Conservation (phyloP, 2,329 filamentous ascomycete genomes). For the Fonsecaea multimorphosa region DNA sequence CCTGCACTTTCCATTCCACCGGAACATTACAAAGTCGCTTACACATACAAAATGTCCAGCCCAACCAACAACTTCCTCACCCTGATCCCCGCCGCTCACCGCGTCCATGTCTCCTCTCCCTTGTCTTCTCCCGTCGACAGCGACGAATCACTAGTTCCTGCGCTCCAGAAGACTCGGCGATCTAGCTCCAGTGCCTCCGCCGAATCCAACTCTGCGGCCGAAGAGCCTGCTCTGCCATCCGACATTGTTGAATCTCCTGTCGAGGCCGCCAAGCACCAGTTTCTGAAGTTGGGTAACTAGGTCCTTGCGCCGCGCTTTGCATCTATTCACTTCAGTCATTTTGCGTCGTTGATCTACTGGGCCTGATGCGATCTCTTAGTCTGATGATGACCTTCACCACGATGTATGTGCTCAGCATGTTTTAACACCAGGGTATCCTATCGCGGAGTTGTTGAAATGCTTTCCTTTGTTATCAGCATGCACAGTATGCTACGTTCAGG, state of each 20-base stretch:
- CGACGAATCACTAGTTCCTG: conserved; percentile 33
- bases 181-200: conserved; percentile 36
- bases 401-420: neutral
- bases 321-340: neutral
- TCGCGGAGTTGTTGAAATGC: neutral
- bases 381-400: neutral
- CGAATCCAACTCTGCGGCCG: conserved; percentile 31
- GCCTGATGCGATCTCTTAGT: neutral
- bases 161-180: conserved; percentile 36
- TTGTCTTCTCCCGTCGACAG: conserved; percentile 22
- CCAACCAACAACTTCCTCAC: conserved; percentile 34
- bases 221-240: conserved; percentile 28
- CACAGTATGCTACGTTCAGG: neutral
- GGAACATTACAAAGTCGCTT: conserved; percentile 11
- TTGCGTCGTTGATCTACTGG: neutral
- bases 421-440: neutral
- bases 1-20: neutral
- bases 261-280: conserved; percentile 23
- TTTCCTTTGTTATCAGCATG: neutral
- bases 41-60: conserved; percentile 32
- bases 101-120: conserved; percentile 27
- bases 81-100: conserved; percentile 34
- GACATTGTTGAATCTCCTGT: conserved; percentile 29
- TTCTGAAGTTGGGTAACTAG: conserved; percentile 36
- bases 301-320: neutral